These are phyloP conservation scores for Fulvia fulva DNA, from an alignment of 2,329 filamentous ascomycete species.

Conservation along the genomic window DNA sequence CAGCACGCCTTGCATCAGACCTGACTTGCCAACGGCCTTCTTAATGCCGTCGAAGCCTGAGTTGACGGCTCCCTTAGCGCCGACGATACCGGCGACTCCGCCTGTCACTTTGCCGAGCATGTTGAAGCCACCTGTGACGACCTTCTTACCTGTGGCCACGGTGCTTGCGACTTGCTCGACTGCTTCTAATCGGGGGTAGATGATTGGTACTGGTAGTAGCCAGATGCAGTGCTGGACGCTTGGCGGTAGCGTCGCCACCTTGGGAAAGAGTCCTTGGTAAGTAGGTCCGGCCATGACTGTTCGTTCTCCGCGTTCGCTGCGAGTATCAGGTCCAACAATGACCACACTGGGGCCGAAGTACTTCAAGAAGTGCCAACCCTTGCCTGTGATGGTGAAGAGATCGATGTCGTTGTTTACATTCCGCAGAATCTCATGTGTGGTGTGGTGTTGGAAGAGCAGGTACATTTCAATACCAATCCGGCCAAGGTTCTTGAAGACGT, in stretches of 20 bases:
- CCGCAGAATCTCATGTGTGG: constrained; percentile 85
- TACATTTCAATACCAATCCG: constrained; percentile 97
- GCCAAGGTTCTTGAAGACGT: constrained; percentile 98
- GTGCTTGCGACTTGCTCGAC: constrained; percentile 89
- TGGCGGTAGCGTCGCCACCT: constrained; percentile 82
- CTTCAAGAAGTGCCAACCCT: constrained; percentile 98
- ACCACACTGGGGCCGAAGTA: constrained; percentile 88
- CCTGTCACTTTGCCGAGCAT: constrained; percentile 91
- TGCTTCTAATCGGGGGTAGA: constrained; percentile 87
- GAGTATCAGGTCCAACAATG: constrained; percentile 83
- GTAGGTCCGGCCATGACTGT: constrained; percentile 95
- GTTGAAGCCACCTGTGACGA: constrained; percentile 94
- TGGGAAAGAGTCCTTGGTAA: constrained; percentile 95
- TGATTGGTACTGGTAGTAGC: constrained; percentile 86
- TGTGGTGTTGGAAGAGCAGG: constrained; percentile 95
- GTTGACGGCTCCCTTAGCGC: constrained; percentile 86
- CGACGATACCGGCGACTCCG: constrained; percentile 90
- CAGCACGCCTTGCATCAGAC: constrained; percentile 90
- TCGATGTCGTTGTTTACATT: constrained; percentile 85
- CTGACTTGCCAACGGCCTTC: constrained; percentile 91
- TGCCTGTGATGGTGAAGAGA: constrained; percentile 94
- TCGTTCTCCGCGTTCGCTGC: constrained; percentile 83
- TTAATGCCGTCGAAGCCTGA: constrained; percentile 94
- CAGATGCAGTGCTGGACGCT: constrained; percentile 95
- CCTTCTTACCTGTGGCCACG: constrained; percentile 91